Percentiles rank a stretch among this genome's conserved stretches.
Conservation (phyloP, 805 yeast genomes). For the Sugiyamaella marilandica region DNA sequence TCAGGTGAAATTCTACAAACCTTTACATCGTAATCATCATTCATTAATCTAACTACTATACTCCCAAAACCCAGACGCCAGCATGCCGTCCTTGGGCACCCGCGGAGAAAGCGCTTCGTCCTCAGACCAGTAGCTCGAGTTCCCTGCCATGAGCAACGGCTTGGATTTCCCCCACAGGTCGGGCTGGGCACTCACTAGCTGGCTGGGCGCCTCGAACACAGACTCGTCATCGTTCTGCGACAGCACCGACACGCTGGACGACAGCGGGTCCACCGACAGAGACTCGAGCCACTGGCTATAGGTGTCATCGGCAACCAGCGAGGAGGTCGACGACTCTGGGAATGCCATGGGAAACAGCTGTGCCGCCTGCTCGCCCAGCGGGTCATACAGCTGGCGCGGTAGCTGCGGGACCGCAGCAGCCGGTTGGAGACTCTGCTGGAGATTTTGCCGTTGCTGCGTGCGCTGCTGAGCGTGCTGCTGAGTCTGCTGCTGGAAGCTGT, state of each 20-base stretch:
- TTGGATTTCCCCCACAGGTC: not conserved
- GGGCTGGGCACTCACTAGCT: not conserved
- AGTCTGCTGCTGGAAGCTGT: too few relatives aligned
- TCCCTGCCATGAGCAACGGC: not conserved
- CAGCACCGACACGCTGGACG: not conserved
- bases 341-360: conserved; percentile 1
- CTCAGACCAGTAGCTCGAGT: not conserved
- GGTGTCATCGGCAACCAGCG: not conserved
- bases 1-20: too few relatives aligned
- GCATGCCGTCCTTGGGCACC: not conserved
- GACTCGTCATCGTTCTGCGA: conserved; percentile 1
- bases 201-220: not conserved
- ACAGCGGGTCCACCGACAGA: not conserved
- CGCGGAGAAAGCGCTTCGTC: conserved; percentile 1
- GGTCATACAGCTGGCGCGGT: not conserved
- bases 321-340: not conserved
- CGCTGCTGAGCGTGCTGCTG: too few relatives aligned
- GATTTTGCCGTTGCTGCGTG: too few relatives aligned
- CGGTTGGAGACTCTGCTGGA: too few relatives aligned
- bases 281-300: not conserved
- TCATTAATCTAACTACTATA: not conserved
- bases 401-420: too few relatives aligned
- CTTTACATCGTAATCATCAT: too few relatives aligned
- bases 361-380: not conserved
- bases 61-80: not conserved